phyloP scores from a whole-genome alignment of 2,329 filamentous ascomycete genomes.

The Chrysoporthe cubensis region DNA sequence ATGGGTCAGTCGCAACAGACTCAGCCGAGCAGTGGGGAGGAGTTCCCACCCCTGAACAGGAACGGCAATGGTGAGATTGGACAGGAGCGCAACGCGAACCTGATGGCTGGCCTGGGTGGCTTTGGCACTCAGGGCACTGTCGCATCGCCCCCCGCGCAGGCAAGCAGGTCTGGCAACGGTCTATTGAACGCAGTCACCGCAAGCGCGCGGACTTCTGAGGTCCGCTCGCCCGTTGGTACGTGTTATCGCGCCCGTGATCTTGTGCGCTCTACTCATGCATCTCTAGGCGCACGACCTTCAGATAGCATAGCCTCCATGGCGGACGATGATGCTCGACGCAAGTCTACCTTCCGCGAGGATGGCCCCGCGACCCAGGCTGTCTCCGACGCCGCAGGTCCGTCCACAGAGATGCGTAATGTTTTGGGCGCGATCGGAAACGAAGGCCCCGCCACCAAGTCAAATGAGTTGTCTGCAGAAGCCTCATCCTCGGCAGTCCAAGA shows the following conservation, averaged over 20 bases:
- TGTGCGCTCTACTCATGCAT: constrained; percentile 31
- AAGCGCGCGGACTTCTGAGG: constrained; percentile 55
- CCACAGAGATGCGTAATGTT: constrained; percentile 44
- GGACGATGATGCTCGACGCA: constrained; percentile 53
- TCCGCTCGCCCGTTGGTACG: constrained; percentile 52
- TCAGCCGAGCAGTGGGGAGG: constrained; percentile 56
- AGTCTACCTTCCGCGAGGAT: constrained; percentile 51
- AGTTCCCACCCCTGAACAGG: constrained; percentile 65
- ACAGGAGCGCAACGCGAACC: constrained; percentile 55
- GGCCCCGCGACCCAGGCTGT: constrained; percentile 40
- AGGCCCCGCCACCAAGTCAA: constrained; percentile 42
- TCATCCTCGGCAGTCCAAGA: constrained; percentile 48
- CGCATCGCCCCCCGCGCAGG: constrained; percentile 43
- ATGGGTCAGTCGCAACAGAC: constrained; percentile 49
- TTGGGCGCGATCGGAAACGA: constrained; percentile 55
- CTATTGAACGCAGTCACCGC: constrained; percentile 67
- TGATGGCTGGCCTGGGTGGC: constrained; percentile 57
- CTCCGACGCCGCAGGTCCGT: constrained; percentile 40
- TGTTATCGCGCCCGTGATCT: constrained; percentile 19
- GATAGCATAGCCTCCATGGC: constrained; percentile 46
- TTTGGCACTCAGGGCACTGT: constrained; percentile 54
- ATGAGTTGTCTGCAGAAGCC: constrained; percentile 39
- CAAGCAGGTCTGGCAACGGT: constrained; percentile 59
- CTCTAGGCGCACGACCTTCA: constrained; percentile 46
- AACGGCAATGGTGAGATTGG: constrained; percentile 61